phyloP scores from a whole-genome alignment of 1,284 basidiomycete species.

The Volvariella surrecta region DNA sequence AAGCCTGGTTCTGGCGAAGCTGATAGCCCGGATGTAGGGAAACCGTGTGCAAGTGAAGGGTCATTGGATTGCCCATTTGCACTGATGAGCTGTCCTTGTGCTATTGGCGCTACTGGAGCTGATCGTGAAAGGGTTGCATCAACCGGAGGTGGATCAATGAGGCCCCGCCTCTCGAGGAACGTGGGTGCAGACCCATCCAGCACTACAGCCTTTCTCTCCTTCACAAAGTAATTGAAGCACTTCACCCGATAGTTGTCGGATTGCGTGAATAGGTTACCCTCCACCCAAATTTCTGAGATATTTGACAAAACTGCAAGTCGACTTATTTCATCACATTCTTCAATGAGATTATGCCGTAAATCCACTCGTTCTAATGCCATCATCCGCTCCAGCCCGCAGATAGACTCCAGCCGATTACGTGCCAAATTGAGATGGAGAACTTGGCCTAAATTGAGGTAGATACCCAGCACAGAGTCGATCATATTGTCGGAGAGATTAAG shows the following conservation, averaged over 20 bases:
- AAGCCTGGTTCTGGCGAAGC: no score
- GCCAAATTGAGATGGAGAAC: constrained; percentile 73
- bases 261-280: constrained; percentile 73
- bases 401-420: constrained; percentile 83
- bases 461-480: constrained; percentile 91
- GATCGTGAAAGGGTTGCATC: no score
- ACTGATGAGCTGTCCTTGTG: no score
- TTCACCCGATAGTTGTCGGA: constrained; percentile 65
- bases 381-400: constrained; percentile 90
- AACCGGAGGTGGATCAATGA: constrained; percentile 33
- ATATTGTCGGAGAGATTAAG: constrained; percentile 94
- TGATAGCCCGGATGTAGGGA: no score
- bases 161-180: constrained; percentile 68
- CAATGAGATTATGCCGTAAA: constrained; percentile 74
- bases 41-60: no score
- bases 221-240: constrained; percentile 78
- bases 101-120: no score
- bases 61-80: no score
- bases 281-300: constrained; percentile 70
- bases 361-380: constrained; percentile 80
- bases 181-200: constrained; percentile 72
- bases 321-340: constrained; percentile 82
- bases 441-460: constrained; percentile 76
- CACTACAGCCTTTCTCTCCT: constrained; percentile 64
- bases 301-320: constrained; percentile 75